Conservation (phyloP, 768 basidiomycete genomes). For the Suillus decipiens region DNA sequence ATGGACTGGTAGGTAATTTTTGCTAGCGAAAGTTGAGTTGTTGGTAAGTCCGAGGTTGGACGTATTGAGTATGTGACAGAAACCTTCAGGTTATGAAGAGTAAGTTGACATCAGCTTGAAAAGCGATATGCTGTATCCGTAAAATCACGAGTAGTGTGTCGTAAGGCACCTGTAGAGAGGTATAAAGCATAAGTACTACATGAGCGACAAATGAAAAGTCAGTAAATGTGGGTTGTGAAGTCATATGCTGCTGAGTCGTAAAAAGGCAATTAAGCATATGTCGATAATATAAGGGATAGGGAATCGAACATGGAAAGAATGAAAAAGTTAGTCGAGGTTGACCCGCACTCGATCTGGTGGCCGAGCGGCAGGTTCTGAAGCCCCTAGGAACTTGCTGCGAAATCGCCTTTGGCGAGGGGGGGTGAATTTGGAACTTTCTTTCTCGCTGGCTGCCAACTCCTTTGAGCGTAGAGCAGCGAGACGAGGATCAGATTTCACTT, state of each 20-base stretch:
- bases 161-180: constrained; percentile 5
- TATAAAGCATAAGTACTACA: constrained; percentile 7
- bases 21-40: background rate
- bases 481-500: constrained; percentile 25
- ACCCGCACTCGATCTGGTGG: constrained; percentile 38
- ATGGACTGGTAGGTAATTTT: background rate
- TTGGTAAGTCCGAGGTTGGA: background rate
- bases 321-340: constrained; percentile 33
- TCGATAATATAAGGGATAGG: constrained; percentile 5
- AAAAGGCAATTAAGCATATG: background rate
- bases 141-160: constrained; percentile 4
- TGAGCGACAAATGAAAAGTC: constrained; percentile 1
- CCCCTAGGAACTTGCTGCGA: constrained; percentile 30
- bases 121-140: constrained; percentile 2
- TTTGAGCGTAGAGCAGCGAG: constrained; percentile 29
- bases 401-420: constrained; percentile 28
- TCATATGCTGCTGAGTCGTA: constrained; percentile 4
- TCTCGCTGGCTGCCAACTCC: constrained; percentile 23
- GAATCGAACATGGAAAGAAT: constrained; percentile 18
- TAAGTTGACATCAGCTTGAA: background rate
- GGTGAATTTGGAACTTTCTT: constrained; percentile 10
- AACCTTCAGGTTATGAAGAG: background rate
- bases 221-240: background rate
- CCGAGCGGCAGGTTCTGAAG: constrained; percentile 29
- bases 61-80: background rate